phyloP scores from a whole-genome alignment of 768 basidiomycete species.

The Termitomyces heimii region DNA sequence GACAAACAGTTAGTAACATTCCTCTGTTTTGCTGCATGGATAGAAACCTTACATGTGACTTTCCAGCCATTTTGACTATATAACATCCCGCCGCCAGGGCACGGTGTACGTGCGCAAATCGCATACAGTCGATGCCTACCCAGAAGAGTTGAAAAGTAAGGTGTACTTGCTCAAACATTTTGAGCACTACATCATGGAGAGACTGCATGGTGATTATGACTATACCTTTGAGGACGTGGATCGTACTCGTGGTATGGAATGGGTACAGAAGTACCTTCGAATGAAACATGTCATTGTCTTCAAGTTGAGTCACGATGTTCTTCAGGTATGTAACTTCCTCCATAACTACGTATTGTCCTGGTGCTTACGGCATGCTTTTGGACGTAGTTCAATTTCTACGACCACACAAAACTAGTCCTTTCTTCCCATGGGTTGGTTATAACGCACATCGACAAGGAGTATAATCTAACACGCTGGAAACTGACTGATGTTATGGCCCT shows the following conservation, averaged over 20 bases:
- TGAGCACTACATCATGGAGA: constrained; percentile 90
- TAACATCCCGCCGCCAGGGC: constrained; percentile 63
- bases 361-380: neutral
- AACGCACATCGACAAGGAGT: constrained; percentile 89
- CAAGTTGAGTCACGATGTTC: constrained; percentile 88
- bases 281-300: constrained; percentile 98
- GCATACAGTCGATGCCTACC: constrained; percentile 62
- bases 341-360: neutral
- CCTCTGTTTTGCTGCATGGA: neutral
- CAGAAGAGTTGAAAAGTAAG: constrained; percentile 83
- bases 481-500: constrained; percentile 65
- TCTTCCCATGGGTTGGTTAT: constrained; percentile 74
- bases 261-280: constrained; percentile 90
- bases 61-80: constrained; percentile 82
- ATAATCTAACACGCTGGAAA: constrained; percentile 68
- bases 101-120: constrained; percentile 68
- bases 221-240: constrained; percentile 72
- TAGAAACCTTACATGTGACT: neutral
- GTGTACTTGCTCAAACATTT: constrained; percentile 92
- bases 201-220: constrained; percentile 77
- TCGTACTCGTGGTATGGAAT: constrained; percentile 83
- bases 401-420: constrained; percentile 92
- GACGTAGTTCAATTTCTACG: constrained; percentile 93
- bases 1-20: constrained; percentile 68
- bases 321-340: constrained; percentile 66